Base-by-base conservation (phyloP, 768 basidiomycete genomes). In the Coprinopsis strossmayeri region DNA sequence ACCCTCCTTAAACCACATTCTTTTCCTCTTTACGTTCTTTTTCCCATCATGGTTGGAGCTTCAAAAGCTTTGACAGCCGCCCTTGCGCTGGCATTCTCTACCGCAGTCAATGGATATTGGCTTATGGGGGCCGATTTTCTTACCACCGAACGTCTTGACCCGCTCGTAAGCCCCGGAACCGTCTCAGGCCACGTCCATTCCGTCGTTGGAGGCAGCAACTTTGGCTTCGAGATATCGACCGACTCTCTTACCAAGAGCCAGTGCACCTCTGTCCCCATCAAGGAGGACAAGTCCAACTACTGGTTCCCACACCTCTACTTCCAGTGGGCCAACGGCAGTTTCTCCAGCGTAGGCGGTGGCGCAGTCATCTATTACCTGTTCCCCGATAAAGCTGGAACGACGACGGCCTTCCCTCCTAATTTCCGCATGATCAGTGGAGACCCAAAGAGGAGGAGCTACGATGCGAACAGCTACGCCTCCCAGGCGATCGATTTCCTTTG, bases 401-500 rank as follows among this genome's bases (percentile, higher is more conserved):
- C 74, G 1, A 77, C 71, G 1, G 70, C 74, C 2, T 79, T 79
- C 59, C 77, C 77, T 21, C 75, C 25, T n/a, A 52, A 78, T 74
- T 74, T 79, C 61, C 71, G 76, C 52, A 78, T 78, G 76, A 54
- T 82, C 28, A 70, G 67, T 45, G 77, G 78, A 69, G 63, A 68
- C 53, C 71, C 71, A 0, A 66, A 64, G 23, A 59, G 74, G 43
- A 67, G 78, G 44, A 69, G 71, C 23, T 78, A 76, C 61, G 66
- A 80, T 51, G 37, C 69, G 7, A 68, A 52, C 34, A 72, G 64
- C 52, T 61, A 55, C 51, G 72, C 72, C 12, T 73, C 74, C 48
- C 68, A 70, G 50, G 75, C 75, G 10, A 56, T 77, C 18, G 71
- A 71, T 1, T 77, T 71, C 59, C 57, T 75, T 21, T 77, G 75